Evolutionary conservation across 23 red algal genomes (phyloP), one percentile per base, ranked within the genome.

Genomic region (Gracilaria gracilis): DNA sequence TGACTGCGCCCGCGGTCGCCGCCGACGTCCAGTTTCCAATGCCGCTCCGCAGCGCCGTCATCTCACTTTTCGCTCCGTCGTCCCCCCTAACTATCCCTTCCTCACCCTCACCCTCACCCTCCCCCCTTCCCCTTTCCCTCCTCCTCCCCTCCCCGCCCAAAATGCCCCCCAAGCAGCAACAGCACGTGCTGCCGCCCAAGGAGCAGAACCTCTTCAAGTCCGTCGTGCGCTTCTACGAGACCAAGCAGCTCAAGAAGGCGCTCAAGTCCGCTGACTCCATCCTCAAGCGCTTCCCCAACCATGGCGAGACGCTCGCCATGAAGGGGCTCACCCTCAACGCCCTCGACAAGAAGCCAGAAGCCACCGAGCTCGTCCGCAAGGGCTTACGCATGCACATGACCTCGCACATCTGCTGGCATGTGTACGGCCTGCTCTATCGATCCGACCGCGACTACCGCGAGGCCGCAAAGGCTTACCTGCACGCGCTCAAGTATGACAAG

Each of bases 251-350:
- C 75, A 99, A 99, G 77, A 99, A 99, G 88, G 91, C 97, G 31
- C 61, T 95, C 70, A 99, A 99, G 85, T 69, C 82, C 29, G 93
- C 94, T n/a, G 97, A 99, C 37, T 31, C 81, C 44, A 96, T 99
- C 71, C 71, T 99, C 33, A 91, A 93, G 74, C 81, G 84, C 81
- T 88, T 96, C 73, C 97, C 97, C 20, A 72, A 94, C 13, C 97
- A 99, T 93, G 97, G 97, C 16, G 97, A 99, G 93, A 99, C 97
- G 23, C 79, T 99, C 32, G 97, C 97, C 40, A 93, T 99, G 94
- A 96, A 96, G 67, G 97, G 94, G 9, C 90, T 99, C 32, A 93
- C 90, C 21, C 65, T 96, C 50, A 83, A 82, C 39, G 81, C 69
- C n/a, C 62, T 99, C 19, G 93, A 93, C 31, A 82, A 89, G 39